Evolutionary conservation across 2,329 filamentous ascomycete genomes (phyloP).

Genomic region (Aspergillus floridensis): DNA sequence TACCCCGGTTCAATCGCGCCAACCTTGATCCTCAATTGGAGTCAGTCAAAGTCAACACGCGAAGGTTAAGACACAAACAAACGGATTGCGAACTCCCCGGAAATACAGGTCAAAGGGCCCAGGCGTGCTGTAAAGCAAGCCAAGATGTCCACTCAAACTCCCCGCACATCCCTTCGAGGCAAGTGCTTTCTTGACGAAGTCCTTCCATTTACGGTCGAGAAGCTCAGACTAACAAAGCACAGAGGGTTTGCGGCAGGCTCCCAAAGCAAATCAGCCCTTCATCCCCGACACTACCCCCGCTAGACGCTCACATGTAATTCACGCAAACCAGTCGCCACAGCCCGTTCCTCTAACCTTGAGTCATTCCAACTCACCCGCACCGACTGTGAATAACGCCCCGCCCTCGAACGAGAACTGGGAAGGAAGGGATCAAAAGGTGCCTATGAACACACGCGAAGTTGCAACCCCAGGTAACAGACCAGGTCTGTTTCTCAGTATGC

Average conservation of each 20-base stretch:
- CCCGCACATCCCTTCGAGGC: constrained; percentile 30
- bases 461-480: constrained; percentile 45
- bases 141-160: constrained; percentile 24
- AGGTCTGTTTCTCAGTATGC: constrained; percentile 31
- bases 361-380: constrained; percentile 28
- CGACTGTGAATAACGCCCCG: constrained; percentile 30
- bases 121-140: not conserved
- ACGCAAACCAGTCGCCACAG: constrained; percentile 35
- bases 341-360: constrained; percentile 25
- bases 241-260: constrained; percentile 42
- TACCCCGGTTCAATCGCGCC: not conserved
- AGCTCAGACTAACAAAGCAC: constrained; percentile 15
- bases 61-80: not conserved
- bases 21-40: not conserved
- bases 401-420: constrained; percentile 37
- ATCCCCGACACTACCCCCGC: constrained; percentile 39
- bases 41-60: not conserved
- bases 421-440: constrained; percentile 37
- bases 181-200: constrained; percentile 9
- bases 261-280: constrained; percentile 40
- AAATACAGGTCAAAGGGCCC: not conserved
- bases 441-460: constrained; percentile 42
- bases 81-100: not conserved
- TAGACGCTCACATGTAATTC: constrained; percentile 30
- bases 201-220: not conserved